Conservation (phyloP, 2,329 filamentous ascomycete genomes). For the Ilyonectria robusta region DNA sequence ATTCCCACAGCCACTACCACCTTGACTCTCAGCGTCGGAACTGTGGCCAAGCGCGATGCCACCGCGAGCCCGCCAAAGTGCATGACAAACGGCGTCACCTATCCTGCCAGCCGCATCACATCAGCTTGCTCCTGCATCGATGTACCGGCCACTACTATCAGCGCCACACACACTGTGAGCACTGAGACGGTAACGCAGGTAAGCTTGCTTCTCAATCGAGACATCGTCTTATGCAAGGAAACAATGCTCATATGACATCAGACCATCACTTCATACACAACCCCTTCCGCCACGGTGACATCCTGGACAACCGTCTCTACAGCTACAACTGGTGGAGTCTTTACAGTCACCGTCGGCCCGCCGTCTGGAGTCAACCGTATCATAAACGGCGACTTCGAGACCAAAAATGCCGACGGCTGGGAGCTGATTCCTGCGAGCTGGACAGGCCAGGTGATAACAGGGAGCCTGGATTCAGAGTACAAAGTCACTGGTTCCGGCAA, state of each 20-base stretch:
- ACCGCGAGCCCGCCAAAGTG: slow-evolving; percentile 33
- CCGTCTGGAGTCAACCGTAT: slow-evolving; percentile 20
- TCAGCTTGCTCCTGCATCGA: slow-evolving; percentile 45
- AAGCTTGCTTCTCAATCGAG: neutral
- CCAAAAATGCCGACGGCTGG: slow-evolving; percentile 21
- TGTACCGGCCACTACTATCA: slow-evolving; percentile 39
- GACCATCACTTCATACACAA: slow-evolving; percentile 18
- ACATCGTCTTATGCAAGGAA: too few relatives aligned
- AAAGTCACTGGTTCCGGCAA: slow-evolving; percentile 2
- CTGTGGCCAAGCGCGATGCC: slow-evolving; percentile 25
- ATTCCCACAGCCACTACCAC: slow-evolving; percentile 39
- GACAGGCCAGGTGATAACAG: slow-evolving; percentile 12
- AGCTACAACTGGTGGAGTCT: slow-evolving; percentile 19
- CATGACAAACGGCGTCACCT: slow-evolving; percentile 42
- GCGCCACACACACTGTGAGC: slow-evolving; percentile 26
- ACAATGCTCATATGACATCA: neutral
- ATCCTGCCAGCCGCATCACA: slow-evolving; percentile 43
- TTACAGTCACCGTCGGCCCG: slow-evolving; percentile 28
- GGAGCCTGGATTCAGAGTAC: slow-evolving; percentile 14
- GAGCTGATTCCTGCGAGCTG: slow-evolving; percentile 19
- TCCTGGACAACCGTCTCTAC: slow-evolving; percentile 29
- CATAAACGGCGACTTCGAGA: slow-evolving; percentile 28
- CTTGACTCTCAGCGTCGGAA: slow-evolving; percentile 23
- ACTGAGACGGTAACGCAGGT: slow-evolving; percentile 28
- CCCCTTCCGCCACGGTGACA: slow-evolving; percentile 22